Base-by-base conservation (phyloP, 192 early-diverging fungal genomes). In the Helicostylum pulchrum region DNA sequence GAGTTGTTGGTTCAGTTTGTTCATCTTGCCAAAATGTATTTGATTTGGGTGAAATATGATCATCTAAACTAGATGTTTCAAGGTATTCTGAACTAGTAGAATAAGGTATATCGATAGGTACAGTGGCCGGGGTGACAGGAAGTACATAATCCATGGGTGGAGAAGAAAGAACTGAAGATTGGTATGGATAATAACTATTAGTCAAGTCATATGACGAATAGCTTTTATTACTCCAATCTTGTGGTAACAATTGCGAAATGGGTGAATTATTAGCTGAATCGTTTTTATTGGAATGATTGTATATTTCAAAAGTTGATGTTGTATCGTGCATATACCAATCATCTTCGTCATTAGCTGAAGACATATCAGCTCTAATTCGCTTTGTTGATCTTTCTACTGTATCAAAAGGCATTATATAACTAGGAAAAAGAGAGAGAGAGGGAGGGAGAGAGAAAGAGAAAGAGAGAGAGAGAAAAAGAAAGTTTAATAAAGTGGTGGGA, bases 371-470 rank as follows among this genome's bases (percentile, higher is more conserved):
- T 34, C 69, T 23, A 20, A 61, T 61, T 20, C 70, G 70, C 23
- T 72, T 72, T 31, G 32, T 44, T 26, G 64, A 66, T 21, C 48
- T 64, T 19, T 66, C 57, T 39, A 71, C 53, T 17, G 64, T 71
- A 53, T 59, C 70, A 71, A 66, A 71, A 1, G 70, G 70, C 70
- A 71, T 68, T 8, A 52, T 52, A 52, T 23, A 56, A 50, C 1
- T 42, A 47, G 14, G 55, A 47, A 6, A 51, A 31, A 53, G 10
- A 32, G 17, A 17, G 21, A 52, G 46, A 48, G 17, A 47, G 45
- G 12, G 34, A 53, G 48, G 43, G 19, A 54, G 26, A 54, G 52
- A 54, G 39, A 32, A 39, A 50, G n/a, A 26, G 45, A 50, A 66
- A 50, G 9, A 52, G 46, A 48, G 17, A 50, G 32, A 66, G 31